Base-by-base conservation (phyloP, 192 early-diverging fungal genomes). In the Cladochytrium replicatum region DNA sequence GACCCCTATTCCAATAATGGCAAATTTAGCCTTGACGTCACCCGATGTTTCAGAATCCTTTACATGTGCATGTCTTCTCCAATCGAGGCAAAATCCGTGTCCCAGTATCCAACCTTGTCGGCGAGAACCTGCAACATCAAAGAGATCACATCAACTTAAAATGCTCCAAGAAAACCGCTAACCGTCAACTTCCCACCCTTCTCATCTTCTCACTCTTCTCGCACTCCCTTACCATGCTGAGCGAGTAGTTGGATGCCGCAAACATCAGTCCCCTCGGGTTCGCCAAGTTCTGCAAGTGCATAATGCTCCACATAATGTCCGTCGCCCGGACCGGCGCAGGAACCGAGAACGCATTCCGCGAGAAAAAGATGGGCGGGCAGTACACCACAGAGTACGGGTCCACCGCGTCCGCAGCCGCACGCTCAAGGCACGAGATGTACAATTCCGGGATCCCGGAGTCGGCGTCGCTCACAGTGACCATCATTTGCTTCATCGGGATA, bases 1-100 rank as follows among this genome's bases (percentile, higher is more conserved):
- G 32, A 13, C 11, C 13, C 43, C 43, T 44, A 37, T 13, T 37
- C 32, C 11, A 44, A 44, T 13, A 44, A 44, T 27, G 13, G 32
- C 11, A 44, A 44, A 44, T 17, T 13, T 26, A 27, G 22, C 13
- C 32, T 44, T 44, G 13, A 44, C 13, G 22, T 11, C 13, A 26
- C 11, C 17, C 17, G 32, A 37, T 13, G 32, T 11, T 44, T 37
- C n/a, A n/a, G 13, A 27, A 27, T 37, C 13, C 13, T 44, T 44
- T 60, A 67, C 71, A 77, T 77, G 50, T 77, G 74, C 57, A 77
- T 52, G 55, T 77, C 74, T 48, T 77, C 74, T 27, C 75, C 74
- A 15, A 77, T 68, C 2, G 75, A 44, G 58, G 77, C 75, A n/a
- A 58, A 52, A 44, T 64, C 58, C 2, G 70, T 73, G 47, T 77